A percentile compares a stretch with the other conserved stretches of the same genome.
These are phyloP conservation scores for Chimonanthus praecox DNA, from an alignment of 164 flowering plant species.

Conservation along the genomic window DNA sequence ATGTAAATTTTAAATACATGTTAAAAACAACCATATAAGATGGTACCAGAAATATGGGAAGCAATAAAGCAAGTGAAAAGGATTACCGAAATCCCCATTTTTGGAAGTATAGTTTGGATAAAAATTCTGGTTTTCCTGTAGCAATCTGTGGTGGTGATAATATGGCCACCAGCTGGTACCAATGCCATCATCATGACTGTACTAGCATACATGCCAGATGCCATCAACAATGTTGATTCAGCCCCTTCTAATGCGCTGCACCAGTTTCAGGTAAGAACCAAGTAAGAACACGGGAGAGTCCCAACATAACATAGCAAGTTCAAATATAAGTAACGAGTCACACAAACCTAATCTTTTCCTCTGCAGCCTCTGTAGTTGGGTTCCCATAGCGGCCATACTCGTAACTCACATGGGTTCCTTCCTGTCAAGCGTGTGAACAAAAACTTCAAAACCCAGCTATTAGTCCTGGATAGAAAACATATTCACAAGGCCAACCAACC, in stretches of 20 bases:
- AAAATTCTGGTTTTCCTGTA: conserved; percentile 87
- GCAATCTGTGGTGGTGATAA: conserved; percentile 94
- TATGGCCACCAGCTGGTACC: conserved; percentile 93
- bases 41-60: background rate
- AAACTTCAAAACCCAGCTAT: too few species aligned
- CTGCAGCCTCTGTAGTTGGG: conserved; percentile 68
- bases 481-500: too few species aligned
- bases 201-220: conserved; percentile 97
- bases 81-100: conserved; percentile 78
- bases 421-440: conserved; percentile 29
- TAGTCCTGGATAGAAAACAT: too few species aligned
- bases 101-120: conserved; percentile 79
- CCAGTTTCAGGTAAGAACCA: conserved; percentile 4
- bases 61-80: background rate
- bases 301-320: background rate
- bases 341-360: conserved; percentile 79
- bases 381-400: conserved; percentile 99
- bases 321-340: background rate
- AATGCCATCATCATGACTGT: conserved; percentile 78
- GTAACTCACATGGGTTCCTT: conserved; percentile 66
- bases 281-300: background rate
- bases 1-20: background rate
- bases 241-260: conserved; percentile 94
- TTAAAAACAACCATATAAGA: background rate
- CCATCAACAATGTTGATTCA: conserved; percentile 78